Evolutionary conservation across 164 flowering plant genomes (phyloP), one percentile per base, ranked within the genome.

Genomic region (Tetracentron sinense): DNA sequence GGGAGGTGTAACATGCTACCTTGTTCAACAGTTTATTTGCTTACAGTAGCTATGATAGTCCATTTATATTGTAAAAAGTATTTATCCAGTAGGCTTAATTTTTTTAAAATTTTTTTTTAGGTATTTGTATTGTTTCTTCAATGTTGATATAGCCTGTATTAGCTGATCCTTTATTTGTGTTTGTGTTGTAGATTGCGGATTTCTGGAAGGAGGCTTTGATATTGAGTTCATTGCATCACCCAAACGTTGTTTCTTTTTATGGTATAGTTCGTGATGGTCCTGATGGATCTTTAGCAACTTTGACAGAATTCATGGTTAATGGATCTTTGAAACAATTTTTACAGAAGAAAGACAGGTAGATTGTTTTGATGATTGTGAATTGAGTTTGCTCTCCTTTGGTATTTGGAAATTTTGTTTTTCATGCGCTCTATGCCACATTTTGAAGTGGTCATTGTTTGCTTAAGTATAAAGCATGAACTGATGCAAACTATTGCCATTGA

Each of bases 251-350:
- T 61, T 82, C 99, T 44, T 94, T 94, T 69, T 94, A 94, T 72
- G 99, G 99, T 16, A 86, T 94, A 38, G 99, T 94, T 51, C 99
- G 99, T 69, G 96, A 94, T 80, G 97, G 99, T 29, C 96, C 97
- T 62, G 96, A 88, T 75, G 94, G 99, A 53, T 82, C 97, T 69
- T 75, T 94, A 67, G 99, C 99, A 50, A 94, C 99, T 57, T 96
- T 94, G 25, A 91, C 99, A 22, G 99, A 94, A 63, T 94, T 89
- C 72, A 94, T 94, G 99, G 73, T 89, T 31, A 94, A 94, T 74
- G 99, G 99, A 70, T 94, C 99, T 53, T 60, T 94, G 77, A 94
- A 94, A 75, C 99, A 94, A 73, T 89, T 89, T 74, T 67, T 94
- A 74, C 89, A 81, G 74, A 94, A 94, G 75, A 94, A 94, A 62